These are phyloP conservation scores for Niveomyces coronatus DNA, from an alignment of 2,329 filamentous ascomycete genomes.

Conservation along the genomic window DNA sequence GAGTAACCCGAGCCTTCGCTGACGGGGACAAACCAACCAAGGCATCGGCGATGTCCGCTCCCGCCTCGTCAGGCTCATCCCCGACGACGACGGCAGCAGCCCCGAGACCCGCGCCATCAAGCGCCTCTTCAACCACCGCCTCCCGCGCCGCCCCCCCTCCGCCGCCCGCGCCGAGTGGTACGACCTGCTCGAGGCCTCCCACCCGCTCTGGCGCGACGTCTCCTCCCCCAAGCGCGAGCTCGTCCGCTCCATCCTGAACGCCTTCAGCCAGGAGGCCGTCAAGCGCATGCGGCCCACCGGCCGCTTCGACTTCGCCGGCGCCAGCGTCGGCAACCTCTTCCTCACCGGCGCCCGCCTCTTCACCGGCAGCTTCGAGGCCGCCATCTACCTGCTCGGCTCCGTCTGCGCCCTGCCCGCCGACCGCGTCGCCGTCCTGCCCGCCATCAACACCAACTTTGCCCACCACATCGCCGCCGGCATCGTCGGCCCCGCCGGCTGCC, in stretches of 20 bases:
- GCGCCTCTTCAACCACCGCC: conserved; percentile 75
- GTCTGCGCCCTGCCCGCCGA: conserved; percentile 79
- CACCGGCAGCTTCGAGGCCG: conserved; percentile 83
- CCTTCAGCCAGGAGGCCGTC: conserved; percentile 66
- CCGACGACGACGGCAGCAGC: conserved; percentile 43
- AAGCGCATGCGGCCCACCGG: conserved; percentile 64
- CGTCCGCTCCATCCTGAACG: conserved; percentile 66
- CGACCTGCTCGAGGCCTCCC: conserved; percentile 75
- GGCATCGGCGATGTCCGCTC: conserved; percentile 42
- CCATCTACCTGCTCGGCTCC: conserved; percentile 79
- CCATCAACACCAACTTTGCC: conserved; percentile 90
- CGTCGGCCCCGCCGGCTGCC: conserved; percentile 64
- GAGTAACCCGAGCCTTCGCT: conserved; percentile 84
- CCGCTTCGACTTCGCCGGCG: conserved; percentile 67
- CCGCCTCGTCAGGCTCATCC: conserved; percentile 82
- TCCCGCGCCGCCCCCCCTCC: conserved; percentile 45
- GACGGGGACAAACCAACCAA: too few species aligned
- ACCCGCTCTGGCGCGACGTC: conserved; percentile 62
- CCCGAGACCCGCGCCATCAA: conserved; percentile 67
- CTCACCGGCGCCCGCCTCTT: conserved; percentile 80
- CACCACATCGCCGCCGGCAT: conserved; percentile 87
- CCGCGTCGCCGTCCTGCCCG: conserved; percentile 70
- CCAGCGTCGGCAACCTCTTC: conserved; percentile 71
- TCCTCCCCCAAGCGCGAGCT: conserved; percentile 65
- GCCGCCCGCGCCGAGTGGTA: conserved; percentile 74